Evolutionary conservation across 331 rosid species (phyloP).

Genomic region (Acacia concinna): DNA sequence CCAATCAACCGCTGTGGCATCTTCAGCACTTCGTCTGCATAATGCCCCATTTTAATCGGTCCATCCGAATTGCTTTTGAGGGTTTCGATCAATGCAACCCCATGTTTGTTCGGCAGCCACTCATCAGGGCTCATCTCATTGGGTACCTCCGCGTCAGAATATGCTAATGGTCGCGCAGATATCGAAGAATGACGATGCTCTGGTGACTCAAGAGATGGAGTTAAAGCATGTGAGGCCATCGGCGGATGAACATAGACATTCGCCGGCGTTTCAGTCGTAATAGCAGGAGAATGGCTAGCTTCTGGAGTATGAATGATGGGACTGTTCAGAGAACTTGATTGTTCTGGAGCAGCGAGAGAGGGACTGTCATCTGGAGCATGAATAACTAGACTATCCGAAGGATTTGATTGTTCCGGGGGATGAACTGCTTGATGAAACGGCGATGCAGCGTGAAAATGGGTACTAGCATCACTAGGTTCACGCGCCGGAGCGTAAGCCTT

Average conservation of each 20-base stretch:
- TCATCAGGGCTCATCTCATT: background rate
- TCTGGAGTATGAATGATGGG: background rate
- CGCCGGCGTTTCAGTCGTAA: background rate
- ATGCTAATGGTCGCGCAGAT: constrained; percentile 29
- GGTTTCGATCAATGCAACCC: background rate
- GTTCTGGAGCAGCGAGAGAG: no score
- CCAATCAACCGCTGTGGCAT: background rate
- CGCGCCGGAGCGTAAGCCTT: constrained; percentile 10
- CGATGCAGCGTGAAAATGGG: background rate
- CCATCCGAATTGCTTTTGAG: background rate
- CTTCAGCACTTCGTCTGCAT: background rate
- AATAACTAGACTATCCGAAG: background rate
- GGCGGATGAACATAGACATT: background rate
- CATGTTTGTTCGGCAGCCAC: background rate
- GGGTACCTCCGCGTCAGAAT: constrained; percentile 5
- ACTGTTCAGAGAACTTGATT: no score
- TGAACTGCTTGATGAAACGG: background rate
- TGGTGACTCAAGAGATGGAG: background rate
- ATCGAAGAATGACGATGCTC: constrained; percentile 5
- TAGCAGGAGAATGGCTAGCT: background rate
- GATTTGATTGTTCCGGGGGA: no score
- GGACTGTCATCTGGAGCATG: background rate
- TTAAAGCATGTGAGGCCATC: background rate
- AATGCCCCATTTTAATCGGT: background rate
- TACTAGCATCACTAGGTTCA: background rate